These are phyloP conservation scores for Apiospora pterosperma DNA, from an alignment of 2,329 filamentous ascomycete genomes.

Conservation along the genomic window DNA sequence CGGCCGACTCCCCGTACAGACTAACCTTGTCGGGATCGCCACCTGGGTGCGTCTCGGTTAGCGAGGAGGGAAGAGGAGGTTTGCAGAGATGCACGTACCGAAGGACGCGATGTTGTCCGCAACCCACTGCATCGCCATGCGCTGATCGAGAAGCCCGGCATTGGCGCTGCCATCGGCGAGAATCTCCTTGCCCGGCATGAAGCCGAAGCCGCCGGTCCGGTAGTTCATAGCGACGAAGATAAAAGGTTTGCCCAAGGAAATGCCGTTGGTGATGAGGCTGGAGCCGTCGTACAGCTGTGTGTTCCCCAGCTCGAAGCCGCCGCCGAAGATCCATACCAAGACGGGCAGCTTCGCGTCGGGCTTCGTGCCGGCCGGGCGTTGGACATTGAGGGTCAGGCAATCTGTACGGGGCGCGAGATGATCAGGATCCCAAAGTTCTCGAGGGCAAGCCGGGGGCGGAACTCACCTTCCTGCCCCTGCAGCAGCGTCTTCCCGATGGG, in stretches of 20 bases:
- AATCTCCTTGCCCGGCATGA: constrained; percentile 44
- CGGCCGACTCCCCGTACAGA: constrained; percentile 52
- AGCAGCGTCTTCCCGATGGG: background rate
- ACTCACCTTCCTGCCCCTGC: background rate
- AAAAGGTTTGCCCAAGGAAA: constrained; percentile 43
- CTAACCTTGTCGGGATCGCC: constrained; percentile 45
- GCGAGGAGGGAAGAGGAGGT: too few relatives aligned
- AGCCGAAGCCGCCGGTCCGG: constrained; percentile 48
- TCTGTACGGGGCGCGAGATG: constrained; percentile 40
- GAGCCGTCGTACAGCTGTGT: constrained; percentile 52
- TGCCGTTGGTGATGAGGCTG: constrained; percentile 29
- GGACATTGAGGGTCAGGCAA: constrained; percentile 60
- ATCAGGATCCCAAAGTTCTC: background rate
- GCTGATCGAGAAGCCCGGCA: constrained; percentile 47
- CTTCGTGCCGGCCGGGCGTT: constrained; percentile 43
- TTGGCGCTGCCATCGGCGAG: constrained; percentile 42
- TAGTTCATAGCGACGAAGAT: constrained; percentile 50
- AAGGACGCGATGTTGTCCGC: constrained; percentile 48
- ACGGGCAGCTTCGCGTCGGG: constrained; percentile 43
- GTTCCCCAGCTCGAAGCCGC: constrained; percentile 21
- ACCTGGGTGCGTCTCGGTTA: too few relatives aligned
- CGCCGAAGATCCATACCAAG: constrained; percentile 56
- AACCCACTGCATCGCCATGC: constrained; percentile 46
- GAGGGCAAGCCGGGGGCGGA: background rate
- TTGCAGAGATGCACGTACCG: too few relatives aligned